Conservation (phyloP, 768 basidiomycete species). For the Pulveroboletus sp. region DNA sequence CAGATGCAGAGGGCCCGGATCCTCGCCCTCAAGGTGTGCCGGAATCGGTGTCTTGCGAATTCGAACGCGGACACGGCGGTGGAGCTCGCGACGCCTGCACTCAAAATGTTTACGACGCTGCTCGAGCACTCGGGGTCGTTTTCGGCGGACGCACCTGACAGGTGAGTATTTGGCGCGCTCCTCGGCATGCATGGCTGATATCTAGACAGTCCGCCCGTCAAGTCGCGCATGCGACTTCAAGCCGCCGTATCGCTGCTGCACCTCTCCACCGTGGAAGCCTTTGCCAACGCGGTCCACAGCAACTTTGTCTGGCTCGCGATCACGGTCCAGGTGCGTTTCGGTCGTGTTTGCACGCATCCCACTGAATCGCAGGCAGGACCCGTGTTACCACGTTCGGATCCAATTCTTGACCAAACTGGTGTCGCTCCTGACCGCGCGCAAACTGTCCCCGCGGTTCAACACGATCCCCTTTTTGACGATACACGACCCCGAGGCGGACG, state of each 20-base stretch:
- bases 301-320: constrained; percentile 70
- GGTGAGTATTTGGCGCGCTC: constrained; percentile 34
- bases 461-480: constrained; percentile 84
- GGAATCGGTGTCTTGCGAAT: constrained; percentile 75
- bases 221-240: constrained; percentile 77
- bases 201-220: constrained; percentile 50
- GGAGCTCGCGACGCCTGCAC: constrained; percentile 67
- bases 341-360: background rate
- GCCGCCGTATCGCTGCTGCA: constrained; percentile 80
- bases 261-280: constrained; percentile 57
- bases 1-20: constrained; percentile 65
- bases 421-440: constrained; percentile 54
- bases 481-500: constrained; percentile 85
- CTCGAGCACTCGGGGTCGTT: constrained; percentile 67
- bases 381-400: constrained; percentile 82
- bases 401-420: constrained; percentile 74
- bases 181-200: constrained; percentile 10
- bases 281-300: constrained; percentile 50
- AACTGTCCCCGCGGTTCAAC: constrained; percentile 71
- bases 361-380: constrained; percentile 51
- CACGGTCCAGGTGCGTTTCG: constrained; percentile 65
- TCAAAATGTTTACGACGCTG: constrained; percentile 72
- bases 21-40: constrained; percentile 72
- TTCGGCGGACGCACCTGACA: constrained; percentile 47
- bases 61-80: constrained; percentile 52